Conservation (phyloP, 2,329 filamentous ascomycete species). For the Aspergillus sp. region DNA sequence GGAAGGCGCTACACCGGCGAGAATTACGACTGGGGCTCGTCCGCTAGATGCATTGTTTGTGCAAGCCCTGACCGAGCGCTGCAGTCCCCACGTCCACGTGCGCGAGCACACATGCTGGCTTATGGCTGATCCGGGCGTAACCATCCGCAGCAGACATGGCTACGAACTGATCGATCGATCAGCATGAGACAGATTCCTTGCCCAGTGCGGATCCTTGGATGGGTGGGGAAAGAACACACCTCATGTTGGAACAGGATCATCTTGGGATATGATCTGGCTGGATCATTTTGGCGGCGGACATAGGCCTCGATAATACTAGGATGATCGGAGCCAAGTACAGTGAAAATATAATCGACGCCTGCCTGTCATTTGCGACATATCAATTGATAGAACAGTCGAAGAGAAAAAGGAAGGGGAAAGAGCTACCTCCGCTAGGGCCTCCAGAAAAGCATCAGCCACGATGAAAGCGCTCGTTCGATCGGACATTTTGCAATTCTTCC, state of each 20-base stretch:
- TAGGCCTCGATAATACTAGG: slow-evolving; percentile 14
- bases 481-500: too few relatives aligned
- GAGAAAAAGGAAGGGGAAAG: too few relatives aligned
- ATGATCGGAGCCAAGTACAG: slow-evolving; percentile 12
- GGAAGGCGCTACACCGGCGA: slow-evolving; percentile 11
- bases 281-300: slow-evolving; percentile 10
- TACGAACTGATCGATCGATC: not conserved
- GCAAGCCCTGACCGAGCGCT: slow-evolving; percentile 10
- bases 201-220: too few relatives aligned
- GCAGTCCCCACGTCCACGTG: slow-evolving; percentile 14
- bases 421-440: too few relatives aligned
- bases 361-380: slow-evolving; percentile 2
- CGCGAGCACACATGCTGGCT: slow-evolving; percentile 11
- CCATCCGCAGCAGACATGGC: slow-evolving; percentile 12
- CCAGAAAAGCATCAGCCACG: too few relatives aligned
- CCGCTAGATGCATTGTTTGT: slow-evolving; percentile 16
- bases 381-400: too few relatives aligned
- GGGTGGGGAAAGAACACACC: too few relatives aligned
- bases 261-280: slow-evolving; percentile 6
- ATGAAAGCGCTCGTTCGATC: too few relatives aligned
- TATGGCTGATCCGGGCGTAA: slow-evolving; percentile 10
- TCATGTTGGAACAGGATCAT: slow-evolving; percentile 14
- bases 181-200: too few relatives aligned
- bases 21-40: slow-evolving; percentile 10
- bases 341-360: slow-evolving; percentile 11